phyloP scores from a whole-genome alignment of 1,284 basidiomycete species.

The Vanrija sp. region DNA sequence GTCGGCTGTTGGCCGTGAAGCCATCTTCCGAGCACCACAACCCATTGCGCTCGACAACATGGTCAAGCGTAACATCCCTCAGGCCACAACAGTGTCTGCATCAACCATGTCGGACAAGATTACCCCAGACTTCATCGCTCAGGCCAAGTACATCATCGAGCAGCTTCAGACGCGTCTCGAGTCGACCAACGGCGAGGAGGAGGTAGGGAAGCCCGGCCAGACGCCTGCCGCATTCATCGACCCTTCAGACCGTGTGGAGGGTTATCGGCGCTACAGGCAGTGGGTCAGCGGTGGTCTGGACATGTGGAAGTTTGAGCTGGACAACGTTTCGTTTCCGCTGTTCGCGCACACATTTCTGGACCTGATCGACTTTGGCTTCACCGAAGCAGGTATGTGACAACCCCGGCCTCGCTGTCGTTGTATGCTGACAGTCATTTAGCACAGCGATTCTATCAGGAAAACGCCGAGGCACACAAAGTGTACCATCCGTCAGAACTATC shows the following conservation, averaged over 20 bases:
- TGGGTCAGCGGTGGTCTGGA: slow-evolving; percentile 59
- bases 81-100: slow-evolving; percentile 51
- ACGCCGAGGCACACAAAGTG: slow-evolving; percentile 66
- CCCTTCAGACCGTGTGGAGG: slow-evolving; percentile 67
- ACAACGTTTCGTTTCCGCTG: slow-evolving; percentile 85
- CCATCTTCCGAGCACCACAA: slow-evolving; percentile 39
- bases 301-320: slow-evolving; percentile 96
- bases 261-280: slow-evolving; percentile 76
- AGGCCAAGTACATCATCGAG: slow-evolving; percentile 47
- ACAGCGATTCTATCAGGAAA: slow-evolving; percentile 68
- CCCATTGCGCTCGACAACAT: slow-evolving; percentile 41
- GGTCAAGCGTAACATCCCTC: slow-evolving; percentile 51
- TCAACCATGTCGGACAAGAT: slow-evolving; percentile 43
- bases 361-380: slow-evolving; percentile 83
- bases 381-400: slow-evolving; percentile 69
- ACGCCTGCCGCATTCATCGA: slow-evolving; percentile 56
- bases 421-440: slow-evolving; percentile 80
- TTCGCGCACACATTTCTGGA: slow-evolving; percentile 98
- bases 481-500: slow-evolving; percentile 71
- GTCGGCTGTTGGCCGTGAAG: slow-evolving; percentile 27
- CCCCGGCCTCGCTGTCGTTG: slow-evolving; percentile 36
- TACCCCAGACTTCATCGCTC: slow-evolving; percentile 47
- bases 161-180: slow-evolving; percentile 52
- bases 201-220: slow-evolving; percentile 61
- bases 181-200: slow-evolving; percentile 67